Evolutionary conservation across 2,329 filamentous ascomycete genomes (phyloP).

Genomic region (Paecilomyces formosus): DNA sequence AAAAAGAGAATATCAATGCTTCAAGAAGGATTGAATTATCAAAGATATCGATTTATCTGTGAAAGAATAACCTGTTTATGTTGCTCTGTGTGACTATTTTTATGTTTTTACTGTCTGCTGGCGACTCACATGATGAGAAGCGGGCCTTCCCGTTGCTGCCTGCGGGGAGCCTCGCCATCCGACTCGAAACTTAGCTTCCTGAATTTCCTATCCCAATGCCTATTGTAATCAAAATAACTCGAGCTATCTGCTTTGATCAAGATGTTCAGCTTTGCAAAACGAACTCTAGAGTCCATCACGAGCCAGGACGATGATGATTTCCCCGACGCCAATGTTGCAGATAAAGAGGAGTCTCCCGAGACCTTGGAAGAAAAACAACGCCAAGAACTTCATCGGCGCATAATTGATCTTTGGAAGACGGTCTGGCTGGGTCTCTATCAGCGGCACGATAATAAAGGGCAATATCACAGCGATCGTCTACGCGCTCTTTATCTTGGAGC

Average conservation of each 20-base stretch:
- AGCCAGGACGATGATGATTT: neutral
- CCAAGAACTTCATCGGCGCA: neutral
- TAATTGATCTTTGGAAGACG: neutral
- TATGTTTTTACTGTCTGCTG: neutral
- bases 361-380: neutral
- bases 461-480: conserved; percentile 10
- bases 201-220: neutral
- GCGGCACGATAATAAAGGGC: neutral
- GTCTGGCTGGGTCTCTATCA: neutral
- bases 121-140: neutral
- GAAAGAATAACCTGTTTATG: neutral
- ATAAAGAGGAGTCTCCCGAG: neutral
- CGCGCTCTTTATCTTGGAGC: conserved; percentile 12
- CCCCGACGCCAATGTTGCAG: neutral
- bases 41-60: neutral
- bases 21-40: neutral
- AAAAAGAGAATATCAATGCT: neutral
- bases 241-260: neutral
- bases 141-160: neutral
- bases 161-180: neutral
- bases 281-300: neutral
- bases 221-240: neutral
- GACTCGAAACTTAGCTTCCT: neutral
- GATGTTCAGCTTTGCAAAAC: neutral
- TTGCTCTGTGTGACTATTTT: neutral